These are phyloP conservation scores for Nicotiana noctiflora DNA, from an alignment of 257 asterid species.

Conservation along the genomic window DNA sequence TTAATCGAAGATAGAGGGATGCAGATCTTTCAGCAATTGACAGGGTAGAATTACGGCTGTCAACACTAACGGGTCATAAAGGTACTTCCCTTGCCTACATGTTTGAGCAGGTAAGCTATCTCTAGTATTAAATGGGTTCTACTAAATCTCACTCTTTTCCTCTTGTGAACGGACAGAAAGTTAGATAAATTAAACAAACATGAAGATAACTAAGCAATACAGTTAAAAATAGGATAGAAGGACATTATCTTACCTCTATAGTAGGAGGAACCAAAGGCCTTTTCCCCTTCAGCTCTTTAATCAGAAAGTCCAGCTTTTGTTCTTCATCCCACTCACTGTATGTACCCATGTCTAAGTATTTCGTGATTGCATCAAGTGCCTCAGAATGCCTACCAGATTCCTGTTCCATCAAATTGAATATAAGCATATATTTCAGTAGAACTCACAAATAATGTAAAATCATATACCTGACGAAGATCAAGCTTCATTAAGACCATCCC, in stretches of 20 bases:
- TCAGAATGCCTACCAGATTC: conserved; percentile 94
- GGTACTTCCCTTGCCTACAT: background rate
- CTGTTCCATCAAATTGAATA: conserved; percentile 35
- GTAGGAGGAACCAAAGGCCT: conserved; percentile 83
- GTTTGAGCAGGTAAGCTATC: background rate
- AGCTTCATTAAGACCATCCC: conserved; percentile 97
- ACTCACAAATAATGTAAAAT: background rate
- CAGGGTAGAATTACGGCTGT: background rate
- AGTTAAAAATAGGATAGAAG: background rate
- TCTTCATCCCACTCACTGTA: conserved; percentile 97
- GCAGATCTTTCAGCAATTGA: background rate
- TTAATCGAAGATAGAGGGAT: background rate
- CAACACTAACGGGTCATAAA: background rate
- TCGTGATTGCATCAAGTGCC: conserved; percentile 85
- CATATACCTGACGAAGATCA: conserved; percentile 92
- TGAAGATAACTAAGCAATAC: background rate
- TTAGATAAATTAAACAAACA: background rate
- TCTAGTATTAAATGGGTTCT: background rate
- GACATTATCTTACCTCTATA: conserved; percentile 48
- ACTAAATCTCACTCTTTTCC: background rate
- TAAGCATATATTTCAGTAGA: background rate
- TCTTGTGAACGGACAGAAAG: background rate
- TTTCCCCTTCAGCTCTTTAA: conserved; percentile 88
- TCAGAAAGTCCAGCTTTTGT: conserved; percentile 73
- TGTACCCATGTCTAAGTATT: conserved; percentile 79